Percentiles rank a stretch among this genome's conserved stretches.
phyloP scores from a whole-genome alignment of 805 yeast species.

The Cyberlindnera xishuangbannaensis region DNA sequence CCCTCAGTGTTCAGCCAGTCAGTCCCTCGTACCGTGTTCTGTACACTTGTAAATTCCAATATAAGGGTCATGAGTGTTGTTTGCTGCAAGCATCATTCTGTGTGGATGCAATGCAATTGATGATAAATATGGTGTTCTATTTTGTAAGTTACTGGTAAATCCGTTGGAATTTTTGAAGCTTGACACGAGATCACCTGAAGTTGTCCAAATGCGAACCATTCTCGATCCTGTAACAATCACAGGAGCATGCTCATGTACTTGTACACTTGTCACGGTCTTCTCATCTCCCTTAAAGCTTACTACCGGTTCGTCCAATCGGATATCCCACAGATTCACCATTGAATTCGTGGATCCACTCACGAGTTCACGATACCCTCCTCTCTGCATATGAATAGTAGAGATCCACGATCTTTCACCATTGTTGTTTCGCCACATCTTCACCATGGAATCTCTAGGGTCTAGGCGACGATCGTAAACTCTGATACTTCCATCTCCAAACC shows the following conservation, averaged over 20 bases:
- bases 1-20: too few relatives aligned
- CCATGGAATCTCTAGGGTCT: slow-evolving; percentile 81
- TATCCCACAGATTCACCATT: slow-evolving; percentile 83
- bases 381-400: slow-evolving; percentile 84
- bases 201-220: slow-evolving; percentile 75
- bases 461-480: slow-evolving; percentile 88
- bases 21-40: too few relatives aligned
- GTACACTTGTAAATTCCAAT: slow-evolving; percentile 56
- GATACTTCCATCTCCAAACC: slow-evolving; percentile 85
- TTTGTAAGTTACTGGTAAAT: slow-evolving; percentile 24
- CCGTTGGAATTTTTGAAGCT: slow-evolving; percentile 44
- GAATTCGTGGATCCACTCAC: slow-evolving; percentile 84
- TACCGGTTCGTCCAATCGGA: slow-evolving; percentile 69
- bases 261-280: slow-evolving; percentile 53
- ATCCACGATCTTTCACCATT: slow-evolving; percentile 46
- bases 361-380: slow-evolving; percentile 92
- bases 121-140: slow-evolving; percentile 44
- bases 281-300: slow-evolving; percentile 52
- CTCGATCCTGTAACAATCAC: slow-evolving; percentile 84
- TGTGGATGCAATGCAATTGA: slow-evolving; percentile 85
- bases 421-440: slow-evolving; percentile 70
- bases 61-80: slow-evolving; percentile 70
- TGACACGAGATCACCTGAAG: slow-evolving; percentile 69
- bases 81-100: slow-evolving; percentile 85
- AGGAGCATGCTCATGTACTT: slow-evolving; percentile 96